Evolutionary conservation across 495 filamentous ascomycete species (phyloP), one percentile per base, ranked within the genome.

Genomic region (Neurospora sp.): DNA sequence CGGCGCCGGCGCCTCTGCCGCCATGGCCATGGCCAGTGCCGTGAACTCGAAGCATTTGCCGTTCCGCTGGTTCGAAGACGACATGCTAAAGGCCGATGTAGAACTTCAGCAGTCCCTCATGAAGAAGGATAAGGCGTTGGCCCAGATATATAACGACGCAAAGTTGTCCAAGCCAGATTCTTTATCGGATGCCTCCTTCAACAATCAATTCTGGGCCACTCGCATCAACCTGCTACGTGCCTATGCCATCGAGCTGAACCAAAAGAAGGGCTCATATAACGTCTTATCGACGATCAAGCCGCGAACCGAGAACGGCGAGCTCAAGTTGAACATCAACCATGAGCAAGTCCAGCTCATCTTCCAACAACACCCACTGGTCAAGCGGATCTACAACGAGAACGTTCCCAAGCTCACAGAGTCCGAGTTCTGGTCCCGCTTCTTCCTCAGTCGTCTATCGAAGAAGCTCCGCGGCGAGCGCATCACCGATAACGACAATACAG

Each of bases 341-440:
- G 96, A 98, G 82, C 95, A 98, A 80, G 93, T 98, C 72, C 90
- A 93, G 78, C 87, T 96, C 73, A 96, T 99, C 72, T 94, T 99
- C 80, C 88, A 88, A 69, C 95, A 98, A 80, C 94, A 99, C 81
- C 93, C 96, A 13, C 86, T 99, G 10, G 92, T 98, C 70, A 92
- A 92, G 79, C 88, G 89, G 13, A 94, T 96, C 9, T 99, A 97
- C 79, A 94, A 98, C 77, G 94, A 97, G 76, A 93, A 92, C 77
- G 94, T 98, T 7, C 96, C 96, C 4, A 92, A 92, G 73, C 78
- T 97, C 36, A 87, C 83, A 54, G 92, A 96, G 78, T 85, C 87
- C 71, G 89, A 91, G 37, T 99, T 98, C 80, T 98, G 95, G 94
- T 90, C 89, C 15, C 87, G 92, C 54, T 99, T 99, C 81, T 98